Evolutionary conservation across 257 asterid species (phyloP).

Genomic region (Scutellaria barbata): DNA sequence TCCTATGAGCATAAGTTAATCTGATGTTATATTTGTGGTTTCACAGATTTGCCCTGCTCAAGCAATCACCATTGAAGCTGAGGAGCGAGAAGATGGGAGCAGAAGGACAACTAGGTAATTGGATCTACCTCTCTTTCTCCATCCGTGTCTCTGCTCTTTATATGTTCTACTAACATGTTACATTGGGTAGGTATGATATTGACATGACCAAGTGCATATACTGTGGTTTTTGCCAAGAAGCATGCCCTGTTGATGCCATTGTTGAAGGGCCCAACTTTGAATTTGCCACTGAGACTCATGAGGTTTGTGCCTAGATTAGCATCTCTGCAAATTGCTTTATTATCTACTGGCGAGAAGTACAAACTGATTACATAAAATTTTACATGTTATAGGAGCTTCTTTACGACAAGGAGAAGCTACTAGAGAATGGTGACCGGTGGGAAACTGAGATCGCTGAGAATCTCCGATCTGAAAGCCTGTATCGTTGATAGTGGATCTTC

Average conservation of each 20-base stretch:
- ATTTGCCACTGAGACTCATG: slow-evolving; percentile 92
- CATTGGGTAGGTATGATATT: slow-evolving; percentile 72
- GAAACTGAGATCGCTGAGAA: slow-evolving; percentile 95
- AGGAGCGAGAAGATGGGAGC: slow-evolving; percentile 97
- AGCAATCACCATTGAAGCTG: slow-evolving; percentile 96
- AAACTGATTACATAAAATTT: slow-evolving; percentile 2
- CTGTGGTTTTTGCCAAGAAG: slow-evolving; percentile 98
- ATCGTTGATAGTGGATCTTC: slow-evolving; percentile 51
- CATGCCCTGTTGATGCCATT: slow-evolving; percentile 97
- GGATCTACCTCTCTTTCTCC: slow-evolving; percentile 22
- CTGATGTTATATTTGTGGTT: slow-evolving; percentile 2
- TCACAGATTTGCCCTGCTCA: slow-evolving; percentile 89
- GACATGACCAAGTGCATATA: slow-evolving; percentile 98
- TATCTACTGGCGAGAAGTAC: neutral
- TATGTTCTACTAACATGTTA: slow-evolving; percentile 29
- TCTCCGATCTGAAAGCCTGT: slow-evolving; percentile 90
- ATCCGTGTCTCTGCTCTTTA: neutral
- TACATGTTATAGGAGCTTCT: slow-evolving; percentile 69
- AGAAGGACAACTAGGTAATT: slow-evolving; percentile 88
- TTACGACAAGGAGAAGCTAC: slow-evolving; percentile 94
- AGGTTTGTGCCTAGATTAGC: slow-evolving; percentile 49
- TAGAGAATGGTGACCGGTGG: slow-evolving; percentile 95
- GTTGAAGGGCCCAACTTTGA: slow-evolving; percentile 98
- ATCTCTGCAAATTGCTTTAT: neutral
- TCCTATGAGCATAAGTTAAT: slow-evolving; percentile 12